phyloP scores from a whole-genome alignment of 108 stramenopile genomes.

The Cyclotella kingstonii region DNA sequence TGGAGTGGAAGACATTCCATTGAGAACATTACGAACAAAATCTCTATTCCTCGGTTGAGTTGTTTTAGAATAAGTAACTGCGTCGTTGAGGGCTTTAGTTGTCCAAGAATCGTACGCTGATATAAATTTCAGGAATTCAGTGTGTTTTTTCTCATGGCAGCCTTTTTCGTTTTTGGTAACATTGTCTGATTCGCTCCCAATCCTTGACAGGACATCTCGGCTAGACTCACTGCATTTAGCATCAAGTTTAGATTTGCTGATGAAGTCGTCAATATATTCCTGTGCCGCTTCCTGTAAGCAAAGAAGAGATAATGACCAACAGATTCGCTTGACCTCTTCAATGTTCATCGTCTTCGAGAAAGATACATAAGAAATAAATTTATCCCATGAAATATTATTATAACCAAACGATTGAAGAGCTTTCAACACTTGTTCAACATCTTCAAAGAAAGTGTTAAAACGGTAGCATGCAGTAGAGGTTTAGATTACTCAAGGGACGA shows the following conservation, averaged over 20 bases:
- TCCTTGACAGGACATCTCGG: slow-evolving; percentile 37
- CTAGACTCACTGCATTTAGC: slow-evolving; percentile 29
- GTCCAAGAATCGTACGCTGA: slow-evolving; percentile 45
- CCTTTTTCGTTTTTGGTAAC: not conserved
- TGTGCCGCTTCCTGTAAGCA: slow-evolving; percentile 60
- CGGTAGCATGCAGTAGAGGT: not conserved
- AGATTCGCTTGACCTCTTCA: slow-evolving; percentile 47
- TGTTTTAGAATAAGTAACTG: slow-evolving; percentile 41
- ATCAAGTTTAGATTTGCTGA: slow-evolving; percentile 35
- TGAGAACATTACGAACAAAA: slow-evolving; percentile 13
- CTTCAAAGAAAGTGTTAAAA: too few species aligned
- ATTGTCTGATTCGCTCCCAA: slow-evolving; percentile 4
- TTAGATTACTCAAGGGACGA: not conserved
- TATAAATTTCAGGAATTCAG: slow-evolving; percentile 25
- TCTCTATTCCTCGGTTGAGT: slow-evolving; percentile 34
- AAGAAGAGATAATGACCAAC: slow-evolving; percentile 62
- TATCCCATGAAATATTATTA: slow-evolving; percentile 49
- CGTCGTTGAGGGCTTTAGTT: slow-evolving; percentile 43
- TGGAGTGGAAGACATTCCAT: slow-evolving; percentile 12
- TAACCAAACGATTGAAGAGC: slow-evolving; percentile 58
- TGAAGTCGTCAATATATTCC: slow-evolving; percentile 40
- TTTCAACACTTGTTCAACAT: slow-evolving; percentile 55
- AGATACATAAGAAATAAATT: slow-evolving; percentile 33
- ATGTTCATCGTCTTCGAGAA: slow-evolving; percentile 22
- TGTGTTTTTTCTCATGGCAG: slow-evolving; percentile 8